Percentiles rank a stretch among this genome's conserved stretches.
These are phyloP conservation scores for Solanum peruvianum DNA, from an alignment of 257 asterid species.

Conservation along the genomic window DNA sequence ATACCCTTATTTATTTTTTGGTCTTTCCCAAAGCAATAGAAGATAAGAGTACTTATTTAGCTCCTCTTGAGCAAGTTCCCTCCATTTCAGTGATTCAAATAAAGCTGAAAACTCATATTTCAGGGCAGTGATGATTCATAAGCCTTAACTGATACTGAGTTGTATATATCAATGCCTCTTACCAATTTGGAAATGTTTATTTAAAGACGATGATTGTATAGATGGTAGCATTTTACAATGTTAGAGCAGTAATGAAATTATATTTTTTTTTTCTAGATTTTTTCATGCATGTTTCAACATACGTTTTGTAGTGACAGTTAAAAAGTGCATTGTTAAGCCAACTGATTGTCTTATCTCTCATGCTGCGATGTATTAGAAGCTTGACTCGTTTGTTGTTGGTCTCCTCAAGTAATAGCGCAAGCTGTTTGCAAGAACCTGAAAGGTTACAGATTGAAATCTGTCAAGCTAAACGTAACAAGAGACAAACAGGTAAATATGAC, in stretches of 20 bases:
- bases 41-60: neutral
- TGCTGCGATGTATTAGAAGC: constrained; percentile 39
- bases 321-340: neutral
- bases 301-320: neutral
- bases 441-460: neutral
- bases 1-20: too few species aligned
- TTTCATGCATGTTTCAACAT: neutral
- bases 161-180: neutral
- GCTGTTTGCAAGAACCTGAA: constrained; percentile 85
- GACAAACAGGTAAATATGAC: neutral
- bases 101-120: neutral
- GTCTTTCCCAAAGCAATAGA: neutral
- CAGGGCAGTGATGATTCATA: neutral
- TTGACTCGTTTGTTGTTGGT: constrained; percentile 77
- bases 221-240: neutral
- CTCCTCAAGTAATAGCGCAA: constrained; percentile 74
- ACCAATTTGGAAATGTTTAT: neutral
- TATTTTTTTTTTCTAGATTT: neutral
- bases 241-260: neutral
- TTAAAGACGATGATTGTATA: neutral
- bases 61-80: neutral
- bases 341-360: neutral
- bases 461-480: neutral
- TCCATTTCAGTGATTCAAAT: neutral
- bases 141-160: neutral